phyloP scores from a whole-genome alignment of 2,329 filamentous ascomycete genomes.

The Stachybotrys elegans region DNA sequence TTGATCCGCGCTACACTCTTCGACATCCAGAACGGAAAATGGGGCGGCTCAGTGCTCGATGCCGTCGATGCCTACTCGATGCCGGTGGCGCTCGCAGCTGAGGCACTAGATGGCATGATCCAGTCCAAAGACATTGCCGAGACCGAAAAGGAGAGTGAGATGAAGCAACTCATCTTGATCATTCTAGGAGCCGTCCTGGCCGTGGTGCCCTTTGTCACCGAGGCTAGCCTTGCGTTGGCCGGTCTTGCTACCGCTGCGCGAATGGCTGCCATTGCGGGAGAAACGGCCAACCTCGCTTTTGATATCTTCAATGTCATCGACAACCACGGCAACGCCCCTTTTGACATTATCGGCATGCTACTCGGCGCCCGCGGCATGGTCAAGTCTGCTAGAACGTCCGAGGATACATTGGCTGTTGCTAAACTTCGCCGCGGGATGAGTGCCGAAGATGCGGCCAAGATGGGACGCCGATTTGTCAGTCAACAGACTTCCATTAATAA shows the following conservation, averaged over 20 bases:
- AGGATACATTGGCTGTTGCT: too few relatives aligned
- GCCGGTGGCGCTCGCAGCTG: constrained; percentile 17
- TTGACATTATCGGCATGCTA: constrained; percentile 18
- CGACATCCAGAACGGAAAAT: constrained; percentile 1
- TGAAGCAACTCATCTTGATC: constrained; percentile 15
- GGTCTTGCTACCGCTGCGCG: constrained; percentile 8
- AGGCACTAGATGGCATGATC: constrained; percentile 18
- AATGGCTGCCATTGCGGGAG: constrained; percentile 11
- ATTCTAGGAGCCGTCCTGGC: constrained; percentile 41
- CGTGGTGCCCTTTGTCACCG: constrained; percentile 44
- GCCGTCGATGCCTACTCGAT: constrained; percentile 1
- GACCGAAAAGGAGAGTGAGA: constrained; percentile 13
- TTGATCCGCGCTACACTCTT: background rate
- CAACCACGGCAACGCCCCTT: constrained; percentile 17
- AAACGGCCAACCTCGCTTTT: constrained; percentile 15
- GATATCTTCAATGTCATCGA: constrained; percentile 16
- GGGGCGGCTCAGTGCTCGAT: background rate
- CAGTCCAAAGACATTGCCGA: constrained; percentile 18
- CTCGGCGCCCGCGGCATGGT: too few relatives aligned
- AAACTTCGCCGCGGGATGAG: too few relatives aligned
- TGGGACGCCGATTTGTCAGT: too few relatives aligned
- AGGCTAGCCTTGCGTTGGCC: constrained; percentile 12
- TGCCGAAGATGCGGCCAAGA: too few relatives aligned
- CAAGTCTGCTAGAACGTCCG: too few relatives aligned
- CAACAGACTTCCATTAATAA: too few relatives aligned